A percentile compares a stretch with the other conserved stretches of the same genome.
Conservation (phyloP, 2,329 filamentous ascomycete species). For the Colletotrichum sp. region DNA sequence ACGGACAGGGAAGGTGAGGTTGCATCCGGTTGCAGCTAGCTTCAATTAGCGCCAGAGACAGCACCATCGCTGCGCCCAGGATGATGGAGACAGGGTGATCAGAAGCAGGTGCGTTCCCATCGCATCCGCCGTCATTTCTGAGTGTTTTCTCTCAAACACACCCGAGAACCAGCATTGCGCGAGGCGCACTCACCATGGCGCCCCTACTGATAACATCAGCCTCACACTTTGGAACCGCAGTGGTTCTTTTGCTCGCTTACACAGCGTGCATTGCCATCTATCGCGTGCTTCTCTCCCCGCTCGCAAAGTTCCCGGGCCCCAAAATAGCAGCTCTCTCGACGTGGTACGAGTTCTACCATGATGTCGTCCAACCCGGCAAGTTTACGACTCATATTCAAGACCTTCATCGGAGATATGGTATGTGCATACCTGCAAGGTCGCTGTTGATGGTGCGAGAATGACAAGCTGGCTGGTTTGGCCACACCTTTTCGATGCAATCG, state of each 20-base stretch:
- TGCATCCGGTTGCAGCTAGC: not conserved
- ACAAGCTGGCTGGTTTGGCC: not conserved
- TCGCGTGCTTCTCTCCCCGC: constrained; percentile 27
- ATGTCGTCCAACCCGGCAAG: constrained; percentile 30
- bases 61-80: not conserved
- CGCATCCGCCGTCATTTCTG: not conserved
- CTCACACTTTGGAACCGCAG: not conserved
- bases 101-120: not conserved
- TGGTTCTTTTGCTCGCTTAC: not conserved
- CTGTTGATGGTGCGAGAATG: not conserved
- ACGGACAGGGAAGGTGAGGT: not conserved
- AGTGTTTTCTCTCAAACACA: not conserved
- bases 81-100: not conserved
- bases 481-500: not conserved
- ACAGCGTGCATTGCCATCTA: constrained; percentile 16
- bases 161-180: not conserved
- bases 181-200: not conserved
- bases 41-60: not conserved
- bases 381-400: constrained; percentile 32
- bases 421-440: not conserved
- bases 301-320: constrained; percentile 35
- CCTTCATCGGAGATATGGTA: constrained; percentile 40
- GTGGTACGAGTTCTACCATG: constrained; percentile 38
- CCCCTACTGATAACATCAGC: not conserved
- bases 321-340: constrained; percentile 33